These are phyloP conservation scores for Hanseniaspora pseudoguilliermondii DNA, from an alignment of 805 yeast species.

Conservation along the genomic window DNA sequence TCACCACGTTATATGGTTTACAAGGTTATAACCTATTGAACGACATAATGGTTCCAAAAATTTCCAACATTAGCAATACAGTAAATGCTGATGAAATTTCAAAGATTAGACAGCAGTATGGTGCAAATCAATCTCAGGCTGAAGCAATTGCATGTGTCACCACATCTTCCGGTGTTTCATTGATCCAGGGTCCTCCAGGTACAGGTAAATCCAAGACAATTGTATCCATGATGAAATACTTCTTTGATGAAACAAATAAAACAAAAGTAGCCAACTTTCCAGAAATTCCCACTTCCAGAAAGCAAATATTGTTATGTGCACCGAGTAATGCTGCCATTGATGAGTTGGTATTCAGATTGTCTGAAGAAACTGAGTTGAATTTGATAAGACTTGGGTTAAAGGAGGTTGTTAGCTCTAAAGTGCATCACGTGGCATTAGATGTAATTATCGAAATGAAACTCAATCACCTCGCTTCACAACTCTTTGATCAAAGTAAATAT, in stretches of 20 bases:
- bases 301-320: constrained; percentile 78
- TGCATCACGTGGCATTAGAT: constrained; percentile 71
- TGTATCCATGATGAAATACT: constrained; percentile 76
- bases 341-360: constrained; percentile 73
- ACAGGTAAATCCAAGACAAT: constrained; percentile 98
- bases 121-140: constrained; percentile 82
- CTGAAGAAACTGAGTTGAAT: constrained; percentile 55
- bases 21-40: constrained; percentile 64
- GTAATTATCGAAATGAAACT: constrained; percentile 62
- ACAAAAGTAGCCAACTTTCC: constrained; percentile 26
- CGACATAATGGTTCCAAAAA: constrained; percentile 53
- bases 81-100: constrained; percentile 28
- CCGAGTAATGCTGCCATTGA: constrained; percentile 99
- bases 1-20: constrained; percentile 65
- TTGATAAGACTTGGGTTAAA: constrained; percentile 81
- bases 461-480: constrained; percentile 32
- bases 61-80: constrained; percentile 26
- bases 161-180: constrained; percentile 58
- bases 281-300: constrained; percentile 24
- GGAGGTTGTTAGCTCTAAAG: constrained; percentile 75
- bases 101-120: constrained; percentile 36
- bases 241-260: constrained; percentile 28
- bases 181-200: constrained; percentile 98
- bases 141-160: constrained; percentile 69
- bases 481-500: constrained; percentile 3